Evolutionary conservation across 352 stramenopile species (phyloP), one percentile per base, ranked within the genome.

Genomic region (Peronospora belbahrii): DNA sequence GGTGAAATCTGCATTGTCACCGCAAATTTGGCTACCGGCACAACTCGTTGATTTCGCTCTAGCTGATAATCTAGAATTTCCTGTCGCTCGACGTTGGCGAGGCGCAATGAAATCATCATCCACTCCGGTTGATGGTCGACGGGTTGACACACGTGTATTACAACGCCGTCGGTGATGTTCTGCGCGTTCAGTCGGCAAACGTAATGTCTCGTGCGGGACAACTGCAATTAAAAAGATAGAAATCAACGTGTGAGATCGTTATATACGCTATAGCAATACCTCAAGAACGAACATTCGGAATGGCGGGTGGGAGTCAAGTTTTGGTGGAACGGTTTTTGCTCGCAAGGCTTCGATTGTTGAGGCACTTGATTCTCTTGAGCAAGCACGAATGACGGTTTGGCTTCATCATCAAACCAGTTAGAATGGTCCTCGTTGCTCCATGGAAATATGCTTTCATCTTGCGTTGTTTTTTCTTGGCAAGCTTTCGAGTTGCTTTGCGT

Each of bases 201-300:
- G 59, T 8, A 68, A 36, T 9, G 59, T 68, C 22, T 52, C 40
- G 8, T 51, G 33, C n/a, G 54, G 54, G 20, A 52, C 19, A 24
- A 68, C 59, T 68, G 33, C 14, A 37, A 33, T 31, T 5, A 40
- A 20, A 41, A 9, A 49, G 1, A 46, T 9, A 13, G 22, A 45
- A 5, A 34, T 8, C 13, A 18, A 18, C 10, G 17, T 45, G 22
- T 53, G 38, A 57, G 49, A 35, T 27, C n/a, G 5, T 6, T 6
- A 37, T n/a, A 8, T 42, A 22, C 52, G 17, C 44, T 31, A 11
- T 17, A 35, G 2, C 14, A 18, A 28, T 10, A 15, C 10, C 3
- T 24, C 20, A 54, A 19, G n/a, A 44, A 57, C 54, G 35, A 58
- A 68, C 59, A 68, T 43, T 65, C 30, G 17, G 40, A 51, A 15